Percentiles rank a stretch among this genome's conserved stretches.
These are phyloP conservation scores for Orbilia quercus DNA, from an alignment of 2,329 filamentous ascomycete genomes.

Conservation along the genomic window DNA sequence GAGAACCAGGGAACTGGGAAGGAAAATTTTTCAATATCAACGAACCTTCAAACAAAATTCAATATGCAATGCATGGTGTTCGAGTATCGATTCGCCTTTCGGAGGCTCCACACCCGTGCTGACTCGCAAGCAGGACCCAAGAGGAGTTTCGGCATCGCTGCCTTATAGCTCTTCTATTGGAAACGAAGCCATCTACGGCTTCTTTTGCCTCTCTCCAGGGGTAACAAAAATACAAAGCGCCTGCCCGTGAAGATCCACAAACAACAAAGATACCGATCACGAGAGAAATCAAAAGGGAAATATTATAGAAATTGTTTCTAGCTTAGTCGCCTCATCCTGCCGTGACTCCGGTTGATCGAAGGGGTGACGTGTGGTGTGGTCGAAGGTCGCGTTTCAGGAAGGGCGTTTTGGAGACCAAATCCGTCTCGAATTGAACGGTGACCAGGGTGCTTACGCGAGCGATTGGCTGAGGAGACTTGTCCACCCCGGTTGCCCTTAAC, in stretches of 20 bases:
- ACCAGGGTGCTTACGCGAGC: slow-evolving; percentile 29
- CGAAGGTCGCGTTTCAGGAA: slow-evolving; percentile 29
- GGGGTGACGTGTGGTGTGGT: slow-evolving; percentile 26
- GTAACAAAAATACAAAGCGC: slow-evolving; percentile 4
- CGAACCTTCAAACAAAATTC: neutral
- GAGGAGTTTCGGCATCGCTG: slow-evolving; percentile 32
- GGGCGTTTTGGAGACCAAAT: slow-evolving; percentile 46
- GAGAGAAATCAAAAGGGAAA: slow-evolving; percentile 1
- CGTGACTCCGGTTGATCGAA: neutral
- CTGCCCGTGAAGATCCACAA: slow-evolving; percentile 19
- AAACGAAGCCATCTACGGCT: slow-evolving; percentile 33
- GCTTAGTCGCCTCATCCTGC: slow-evolving; percentile 41
- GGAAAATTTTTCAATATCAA: neutral
- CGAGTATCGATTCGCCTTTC: slow-evolving; percentile 36
- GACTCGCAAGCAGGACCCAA: neutral
- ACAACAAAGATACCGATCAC: neutral
- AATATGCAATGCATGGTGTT: no score
- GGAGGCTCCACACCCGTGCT: slow-evolving; percentile 8
- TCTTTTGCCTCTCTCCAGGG: neutral
- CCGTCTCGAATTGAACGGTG: slow-evolving; percentile 49
- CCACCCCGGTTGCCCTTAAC: slow-evolving; percentile 14
- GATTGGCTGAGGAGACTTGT: slow-evolving; percentile 39
- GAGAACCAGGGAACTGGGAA: neutral
- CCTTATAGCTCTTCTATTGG: slow-evolving; percentile 39
- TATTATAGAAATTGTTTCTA: neutral